Conservation (phyloP, 495 filamentous ascomycete species). For the Penicillium subrubescens region DNA sequence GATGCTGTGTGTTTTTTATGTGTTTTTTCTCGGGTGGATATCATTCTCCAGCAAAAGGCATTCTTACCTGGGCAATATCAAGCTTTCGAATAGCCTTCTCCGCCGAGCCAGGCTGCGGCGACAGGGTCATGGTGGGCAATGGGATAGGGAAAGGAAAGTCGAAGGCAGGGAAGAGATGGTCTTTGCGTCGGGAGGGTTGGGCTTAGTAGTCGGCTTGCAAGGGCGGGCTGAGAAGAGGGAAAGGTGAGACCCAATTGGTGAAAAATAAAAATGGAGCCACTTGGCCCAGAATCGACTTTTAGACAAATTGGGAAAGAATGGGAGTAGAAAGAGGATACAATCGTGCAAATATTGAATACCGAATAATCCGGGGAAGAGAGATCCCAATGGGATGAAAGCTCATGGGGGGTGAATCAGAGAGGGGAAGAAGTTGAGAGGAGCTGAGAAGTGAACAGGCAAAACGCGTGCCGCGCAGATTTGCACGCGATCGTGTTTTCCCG, state of each 20-base stretch:
- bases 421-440: not conserved
- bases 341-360: not conserved
- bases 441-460: constrained; percentile 5
- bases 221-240: constrained; percentile 35
- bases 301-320: not conserved
- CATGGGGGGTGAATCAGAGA: not conserved
- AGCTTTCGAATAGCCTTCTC: constrained; percentile 51
- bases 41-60: not conserved
- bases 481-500: constrained; percentile 17
- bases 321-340: not conserved
- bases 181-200: constrained; percentile 20
- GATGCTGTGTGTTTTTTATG: not conserved
- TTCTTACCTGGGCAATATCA: constrained; percentile 76
- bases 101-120: constrained; percentile 35
- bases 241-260: constrained; percentile 31
- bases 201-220: constrained; percentile 18
- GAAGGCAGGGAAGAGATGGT: constrained; percentile 6
- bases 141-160: constrained; percentile 16
- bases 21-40: not conserved
- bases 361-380: not conserved
- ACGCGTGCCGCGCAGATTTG: constrained; percentile 21
- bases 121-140: constrained; percentile 37
- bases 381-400: not conserved
- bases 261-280: constrained; percentile 23
- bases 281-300: not conserved